Evolutionary conservation across 805 yeast genomes (phyloP), one percentile per base, ranked within the genome.

Genomic region (Yueomyces sp.): DNA sequence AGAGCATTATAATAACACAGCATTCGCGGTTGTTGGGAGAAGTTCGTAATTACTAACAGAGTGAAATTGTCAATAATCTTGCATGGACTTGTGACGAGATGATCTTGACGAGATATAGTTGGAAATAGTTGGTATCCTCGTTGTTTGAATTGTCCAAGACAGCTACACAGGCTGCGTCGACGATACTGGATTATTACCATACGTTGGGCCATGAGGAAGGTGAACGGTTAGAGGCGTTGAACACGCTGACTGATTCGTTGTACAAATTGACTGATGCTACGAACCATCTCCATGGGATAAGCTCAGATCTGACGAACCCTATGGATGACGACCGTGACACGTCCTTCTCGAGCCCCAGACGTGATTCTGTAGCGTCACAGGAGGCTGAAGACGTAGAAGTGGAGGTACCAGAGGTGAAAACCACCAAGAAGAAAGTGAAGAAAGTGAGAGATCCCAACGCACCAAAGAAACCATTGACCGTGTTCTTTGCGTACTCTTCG

Each of bases 381-480:
- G 6, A 19, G 9, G 8, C 4, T 19, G 39, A 47, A 11, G 43
- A 53, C 27, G 42, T 52, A n/a, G 9, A 52, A 44, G 19, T 19
- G 19, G 19, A 19, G 19, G 19, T 19, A 19, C 19, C 19, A 19
- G 19, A 19, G 19, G 19, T 19, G 19, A 8, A 54, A 54, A 43
- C 50, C 54, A n/a, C 50, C 56, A 4, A 51, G 61, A 26, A 26
- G 29, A 27, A 27, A 48, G 69, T 66, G 65, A 69, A 69, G 60
- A 69, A 67, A 51, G 63, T 62, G 45, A 76, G 74, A 53, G 97
- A 90, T 64, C 96, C 96, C 42, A 81, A 84, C 56, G 96, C 95
- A 39, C 98, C 98, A 46, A 86, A 85, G 71, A 87, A 87, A 57
- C 97, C 98, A 12, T 69, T 85, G 56, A 87, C 96, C 27, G 82